Base-by-base conservation (phyloP, 2,329 filamentous ascomycete genomes). In the Aspergillus pseudoviridinutans region DNA sequence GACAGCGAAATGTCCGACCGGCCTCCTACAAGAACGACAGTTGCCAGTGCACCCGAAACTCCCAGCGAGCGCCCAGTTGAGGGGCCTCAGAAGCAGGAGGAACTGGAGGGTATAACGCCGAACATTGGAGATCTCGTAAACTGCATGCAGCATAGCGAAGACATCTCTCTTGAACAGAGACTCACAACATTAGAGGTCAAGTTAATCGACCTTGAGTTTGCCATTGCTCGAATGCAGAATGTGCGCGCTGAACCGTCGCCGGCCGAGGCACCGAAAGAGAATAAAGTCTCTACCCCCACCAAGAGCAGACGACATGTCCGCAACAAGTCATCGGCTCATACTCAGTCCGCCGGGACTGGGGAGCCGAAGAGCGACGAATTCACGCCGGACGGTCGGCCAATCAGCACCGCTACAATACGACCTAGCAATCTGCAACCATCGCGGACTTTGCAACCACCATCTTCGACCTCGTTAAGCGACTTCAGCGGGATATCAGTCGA, bases 181-280 rank as follows among this genome's bases (percentile, higher is more conserved):
- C 61, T 81, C n/a, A 76, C 76, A 35, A 80, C 78, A 0, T 66
- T 81, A 6, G 79, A 81, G 58, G 78, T 81, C 24, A 81, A 81
- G 58, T 65, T 80, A 51, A 79, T 80, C 61, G 79, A 80, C 50
- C 69, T 81, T 4, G 79, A 81, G 61, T 78, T 79, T 55, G 79
- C 79, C 4, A 77, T 81, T 58, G 76, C 78, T 1, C 76, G 78
- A 53, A 71, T 81, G 58, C 79, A 80, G 62, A 74, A 69, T 50
- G 69, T 62, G 29, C 62, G 68, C 12, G 57, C 65, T 41, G 66
- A 66, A 24, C 59, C 62, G 5, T 49, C 50, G 25, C 59, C 51
- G 46, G 61, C 56, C 32, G 61, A 64, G 20, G 52, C 53, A 14
- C 51, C 59, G 27, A 57, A 56, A 3, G 60, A 57, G 14, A 62